A percentile compares a stretch with the other conserved stretches of the same genome.
phyloP scores from a whole-genome alignment of 202 grass and related monocot genomes.

The Alloteropsis angusta region DNA sequence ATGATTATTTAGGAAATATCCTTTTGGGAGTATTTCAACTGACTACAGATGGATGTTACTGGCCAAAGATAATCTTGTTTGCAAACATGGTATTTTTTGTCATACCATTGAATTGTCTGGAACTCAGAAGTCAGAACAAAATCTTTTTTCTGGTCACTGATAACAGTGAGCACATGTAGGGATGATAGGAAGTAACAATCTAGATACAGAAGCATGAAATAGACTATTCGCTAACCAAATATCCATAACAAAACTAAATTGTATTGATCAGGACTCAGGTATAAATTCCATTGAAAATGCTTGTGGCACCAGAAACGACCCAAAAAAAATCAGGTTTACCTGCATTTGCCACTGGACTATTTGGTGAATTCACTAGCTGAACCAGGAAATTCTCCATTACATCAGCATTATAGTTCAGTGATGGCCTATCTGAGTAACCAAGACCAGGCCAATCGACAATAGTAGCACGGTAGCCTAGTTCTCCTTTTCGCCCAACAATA shows the following conservation, averaged over 20 bases:
- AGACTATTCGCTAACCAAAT: background rate
- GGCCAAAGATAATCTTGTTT: background rate
- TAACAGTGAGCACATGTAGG: conserved; percentile 3
- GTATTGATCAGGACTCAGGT: background rate
- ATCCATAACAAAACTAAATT: background rate
- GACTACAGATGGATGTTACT: background rate
- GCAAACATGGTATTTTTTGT: background rate
- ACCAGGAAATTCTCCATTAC: conserved; percentile 88
- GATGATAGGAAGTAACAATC: background rate
- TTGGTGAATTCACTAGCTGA: conserved; percentile 63
- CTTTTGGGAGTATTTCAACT: background rate
- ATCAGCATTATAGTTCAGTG: conserved; percentile 81
- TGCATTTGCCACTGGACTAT: conserved; percentile 64
- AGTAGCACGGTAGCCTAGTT: conserved; percentile 56
- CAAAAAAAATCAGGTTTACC: conserved; percentile 36
- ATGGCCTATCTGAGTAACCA: conserved; percentile 91
- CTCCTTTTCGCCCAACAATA: conserved; percentile 60
- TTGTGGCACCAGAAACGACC: background rate
- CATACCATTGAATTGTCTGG: background rate
- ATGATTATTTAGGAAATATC: background rate
- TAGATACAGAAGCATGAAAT: background rate
- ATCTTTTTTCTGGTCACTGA: background rate
- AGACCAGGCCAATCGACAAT: conserved; percentile 97
- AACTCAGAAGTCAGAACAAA: background rate
- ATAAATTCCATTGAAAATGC: background rate